Base-by-base conservation (phyloP, 148 eudicot species). In the Talinum fruticosum region DNA sequence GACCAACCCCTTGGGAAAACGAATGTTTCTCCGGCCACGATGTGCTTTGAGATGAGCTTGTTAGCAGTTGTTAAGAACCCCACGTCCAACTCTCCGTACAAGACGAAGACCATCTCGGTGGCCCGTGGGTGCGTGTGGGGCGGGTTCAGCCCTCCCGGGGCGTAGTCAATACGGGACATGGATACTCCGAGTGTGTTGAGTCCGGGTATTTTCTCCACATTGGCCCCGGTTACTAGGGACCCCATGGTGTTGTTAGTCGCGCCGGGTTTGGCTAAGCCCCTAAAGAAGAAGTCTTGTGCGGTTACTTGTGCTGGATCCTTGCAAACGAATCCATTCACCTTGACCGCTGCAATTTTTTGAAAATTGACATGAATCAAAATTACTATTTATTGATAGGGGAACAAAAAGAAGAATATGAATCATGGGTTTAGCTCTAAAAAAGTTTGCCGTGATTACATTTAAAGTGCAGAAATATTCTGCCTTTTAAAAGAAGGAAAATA, bases 41-140 rank as follows among this genome's bases (percentile, higher is more conserved):
- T 67, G 37, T 44, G 76, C 79, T 82, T 82, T 2, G 85, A 69
- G 12, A 82, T 67, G 24, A 78, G 68, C 64, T 34, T 64, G 66
- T 82, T 82, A 51, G 53, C 24, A 21, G 85, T 82, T 14, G 85
- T 82, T 34, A 82, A 69, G 82, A 82, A 82, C 0, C 82, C 85
- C 12, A 82, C 85, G 23, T 75, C 59, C 7, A 82, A 59, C 19
- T 79, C 79, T 0, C 85, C 85, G 34, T 35, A 23, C 14, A 79
- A 66, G 2, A 79, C 77, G n/a, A 73, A 79, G 23, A 79, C n/a
- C 73, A 79, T 79, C 82, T 78, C 80, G 36, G 80, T 78, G 75
- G 75, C 80, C 21, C 80, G 80, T 18, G 80, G 80, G 33, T 78
- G 80, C 10, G 44, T 61, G 70, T 78, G 80, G 35, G 80, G 80